A percentile compares a stretch with the other conserved stretches of the same genome.
Evolutionary conservation across 345 rosid genomes (phyloP).

Genomic region (Syzygium grande): DNA sequence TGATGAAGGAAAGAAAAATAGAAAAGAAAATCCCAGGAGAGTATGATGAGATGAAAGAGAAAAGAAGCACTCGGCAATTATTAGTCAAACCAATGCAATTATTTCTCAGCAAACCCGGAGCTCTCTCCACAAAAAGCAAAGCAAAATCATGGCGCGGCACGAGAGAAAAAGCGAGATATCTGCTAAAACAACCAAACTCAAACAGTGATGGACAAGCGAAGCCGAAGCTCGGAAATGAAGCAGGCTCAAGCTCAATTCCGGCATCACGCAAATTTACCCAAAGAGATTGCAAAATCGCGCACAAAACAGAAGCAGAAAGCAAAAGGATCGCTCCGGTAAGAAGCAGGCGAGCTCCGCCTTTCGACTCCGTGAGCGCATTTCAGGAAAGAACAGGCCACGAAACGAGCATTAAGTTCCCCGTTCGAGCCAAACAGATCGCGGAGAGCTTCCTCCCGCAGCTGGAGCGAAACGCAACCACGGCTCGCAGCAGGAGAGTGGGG

Average conservation of each 20-base stretch:
- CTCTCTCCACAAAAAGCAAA: conserved; percentile 11
- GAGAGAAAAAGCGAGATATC: conserved; percentile 4
- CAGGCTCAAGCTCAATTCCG: background rate
- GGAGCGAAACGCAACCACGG: background rate
- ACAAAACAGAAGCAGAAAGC: background rate
- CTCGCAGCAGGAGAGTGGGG: background rate
- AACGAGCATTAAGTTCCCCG: background rate
- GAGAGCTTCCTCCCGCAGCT: background rate
- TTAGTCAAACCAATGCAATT: conserved; percentile 19
- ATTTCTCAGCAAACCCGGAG: conserved; percentile 20
- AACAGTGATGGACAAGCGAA: background rate
- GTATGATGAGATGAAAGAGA: background rate
- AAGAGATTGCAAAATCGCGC: background rate
- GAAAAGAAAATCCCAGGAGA: background rate
- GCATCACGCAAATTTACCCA: background rate
- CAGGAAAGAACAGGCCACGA: background rate
- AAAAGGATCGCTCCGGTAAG: background rate
- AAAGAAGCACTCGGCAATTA: background rate
- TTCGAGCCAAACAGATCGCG: background rate
- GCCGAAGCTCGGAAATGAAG: background rate
- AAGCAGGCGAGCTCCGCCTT: background rate
- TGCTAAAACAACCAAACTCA: background rate
- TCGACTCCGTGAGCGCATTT: background rate
- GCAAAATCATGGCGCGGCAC: conserved; percentile 36
- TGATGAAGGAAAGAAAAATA: background rate